Conservation (phyloP, 2,329 filamentous ascomycete genomes). For the Emydomyces testavorans region DNA sequence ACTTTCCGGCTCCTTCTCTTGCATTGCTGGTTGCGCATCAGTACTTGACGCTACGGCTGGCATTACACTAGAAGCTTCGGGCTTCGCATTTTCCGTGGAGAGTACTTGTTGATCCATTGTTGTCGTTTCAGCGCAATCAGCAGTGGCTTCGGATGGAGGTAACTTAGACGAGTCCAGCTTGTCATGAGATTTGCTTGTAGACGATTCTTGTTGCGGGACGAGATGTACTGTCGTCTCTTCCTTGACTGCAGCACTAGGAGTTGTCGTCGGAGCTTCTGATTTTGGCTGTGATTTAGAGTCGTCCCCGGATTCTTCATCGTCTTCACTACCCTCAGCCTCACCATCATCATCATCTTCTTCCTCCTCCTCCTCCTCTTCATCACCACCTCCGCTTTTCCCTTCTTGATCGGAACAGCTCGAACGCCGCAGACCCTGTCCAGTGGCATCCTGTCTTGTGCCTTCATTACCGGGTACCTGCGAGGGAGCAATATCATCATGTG, state of each 20-base stretch:
- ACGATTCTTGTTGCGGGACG: background rate
- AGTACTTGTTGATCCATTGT: conserved; percentile 15
- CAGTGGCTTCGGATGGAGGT: conserved; percentile 1
- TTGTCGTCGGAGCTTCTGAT: conserved; percentile 16
- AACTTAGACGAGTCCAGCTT: conserved; percentile 1
- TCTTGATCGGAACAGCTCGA: conserved; percentile 21
- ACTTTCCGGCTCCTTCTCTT: conserved; percentile 10
- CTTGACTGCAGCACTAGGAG: conserved; percentile 23
- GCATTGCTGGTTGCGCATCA: conserved; percentile 7
- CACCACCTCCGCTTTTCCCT: conserved; percentile 23
- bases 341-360: conserved; percentile 36
- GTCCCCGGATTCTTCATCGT: conserved; percentile 41
- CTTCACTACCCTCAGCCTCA: conserved; percentile 40
- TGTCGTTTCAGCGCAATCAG: conserved; percentile 13
- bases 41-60: conserved; percentile 2
- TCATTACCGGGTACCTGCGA: conserved; percentile 32
- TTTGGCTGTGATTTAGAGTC: conserved; percentile 34
- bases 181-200: conserved; percentile 2
- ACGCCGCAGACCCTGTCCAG: conserved; percentile 28
- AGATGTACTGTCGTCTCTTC: conserved; percentile 6
- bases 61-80: conserved; percentile 6
- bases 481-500: conserved; percentile 33
- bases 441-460: conserved; percentile 20
- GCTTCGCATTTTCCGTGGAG: background rate
- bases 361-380: conserved; percentile 39